phyloP scores from a whole-genome alignment of 2,329 filamentous ascomycete genomes.

The Pseudogymnoascus sp. region DNA sequence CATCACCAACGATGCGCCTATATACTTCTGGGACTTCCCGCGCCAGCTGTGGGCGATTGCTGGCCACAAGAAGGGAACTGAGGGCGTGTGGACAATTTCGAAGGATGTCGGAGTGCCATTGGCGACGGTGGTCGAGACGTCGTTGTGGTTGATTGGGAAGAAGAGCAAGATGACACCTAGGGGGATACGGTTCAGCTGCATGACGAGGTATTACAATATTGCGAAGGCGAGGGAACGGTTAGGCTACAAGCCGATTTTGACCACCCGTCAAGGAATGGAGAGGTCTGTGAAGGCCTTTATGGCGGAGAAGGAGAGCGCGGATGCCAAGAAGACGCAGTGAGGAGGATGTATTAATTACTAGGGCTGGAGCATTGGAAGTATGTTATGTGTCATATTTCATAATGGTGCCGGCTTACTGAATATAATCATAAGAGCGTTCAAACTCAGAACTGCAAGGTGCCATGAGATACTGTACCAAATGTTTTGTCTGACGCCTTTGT shows the following conservation, averaged over 20 bases:
- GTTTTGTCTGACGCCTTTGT: neutral
- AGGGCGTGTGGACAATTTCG: constrained; percentile 46
- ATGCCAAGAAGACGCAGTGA: constrained; percentile 24
- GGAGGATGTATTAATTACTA: neutral
- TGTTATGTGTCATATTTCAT: neutral
- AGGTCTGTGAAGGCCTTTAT: constrained; percentile 21
- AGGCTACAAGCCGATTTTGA: constrained; percentile 59
- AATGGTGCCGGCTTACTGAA: neutral
- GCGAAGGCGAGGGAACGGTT: constrained; percentile 63
- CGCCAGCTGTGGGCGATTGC: constrained; percentile 64
- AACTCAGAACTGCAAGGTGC: neutral
- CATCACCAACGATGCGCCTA: constrained; percentile 78
- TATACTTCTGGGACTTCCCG: constrained; percentile 88
- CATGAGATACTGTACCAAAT: neutral
- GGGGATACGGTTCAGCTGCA: constrained; percentile 53
- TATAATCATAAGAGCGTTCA: neutral
- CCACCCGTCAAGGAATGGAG: constrained; percentile 53
- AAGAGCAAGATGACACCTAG: constrained; percentile 41
- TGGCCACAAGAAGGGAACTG: constrained; percentile 42
- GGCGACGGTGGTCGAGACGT: constrained; percentile 45
- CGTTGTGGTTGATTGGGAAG: constrained; percentile 40
- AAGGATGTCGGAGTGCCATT: constrained; percentile 43
- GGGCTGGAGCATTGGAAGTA: neutral
- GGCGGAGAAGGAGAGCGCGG: constrained; percentile 18
- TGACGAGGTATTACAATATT: constrained; percentile 73